Conservation (phyloP, 352 stramenopile species). For the Phytopythium mirpurense region DNA sequence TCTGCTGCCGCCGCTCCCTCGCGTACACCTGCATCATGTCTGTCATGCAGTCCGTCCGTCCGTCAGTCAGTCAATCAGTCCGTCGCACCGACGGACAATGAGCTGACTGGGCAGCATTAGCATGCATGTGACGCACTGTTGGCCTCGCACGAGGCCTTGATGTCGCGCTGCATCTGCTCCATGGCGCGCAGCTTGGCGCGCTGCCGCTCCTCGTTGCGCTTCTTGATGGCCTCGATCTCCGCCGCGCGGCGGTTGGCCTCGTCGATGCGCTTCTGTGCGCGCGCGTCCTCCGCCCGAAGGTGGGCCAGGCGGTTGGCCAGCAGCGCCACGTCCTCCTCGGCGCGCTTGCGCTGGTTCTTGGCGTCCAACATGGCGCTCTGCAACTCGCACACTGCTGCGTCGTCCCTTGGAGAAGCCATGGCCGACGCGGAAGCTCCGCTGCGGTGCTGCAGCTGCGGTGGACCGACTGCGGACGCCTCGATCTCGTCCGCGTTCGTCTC, state of each 20-base stretch:
- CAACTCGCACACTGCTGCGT: constrained; percentile 29
- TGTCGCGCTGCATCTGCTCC: constrained; percentile 52
- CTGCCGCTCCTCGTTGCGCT: constrained; percentile 47
- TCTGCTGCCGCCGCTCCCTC: constrained; percentile 37
- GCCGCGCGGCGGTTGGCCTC: constrained; percentile 51
- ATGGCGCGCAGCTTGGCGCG: constrained; percentile 40
- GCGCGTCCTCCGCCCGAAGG: constrained; percentile 48
- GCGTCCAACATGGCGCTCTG: constrained; percentile 58
- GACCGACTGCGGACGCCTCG: constrained; percentile 13
- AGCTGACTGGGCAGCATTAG: too few relatives aligned
- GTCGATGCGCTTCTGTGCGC: constrained; percentile 58
- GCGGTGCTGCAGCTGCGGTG: not conserved
- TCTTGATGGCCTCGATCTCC: constrained; percentile 59
- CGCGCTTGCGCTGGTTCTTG: constrained; percentile 52
- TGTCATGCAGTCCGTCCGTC: too few relatives aligned
- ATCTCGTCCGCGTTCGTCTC: constrained; percentile 62
- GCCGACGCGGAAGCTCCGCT: not conserved
- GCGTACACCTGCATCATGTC: constrained; percentile 23
- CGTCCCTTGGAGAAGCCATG: constrained; percentile 12
- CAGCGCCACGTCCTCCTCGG: constrained; percentile 49
- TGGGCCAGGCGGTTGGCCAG: constrained; percentile 62
- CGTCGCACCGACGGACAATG: not conserved
- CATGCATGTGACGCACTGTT: constrained; percentile 37
- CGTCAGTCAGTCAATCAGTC: not conserved
- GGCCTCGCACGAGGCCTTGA: constrained; percentile 39